Evolutionary conservation across 2,329 filamentous ascomycete species (phyloP).

Genomic region (Aspergillus luchuensis): DNA sequence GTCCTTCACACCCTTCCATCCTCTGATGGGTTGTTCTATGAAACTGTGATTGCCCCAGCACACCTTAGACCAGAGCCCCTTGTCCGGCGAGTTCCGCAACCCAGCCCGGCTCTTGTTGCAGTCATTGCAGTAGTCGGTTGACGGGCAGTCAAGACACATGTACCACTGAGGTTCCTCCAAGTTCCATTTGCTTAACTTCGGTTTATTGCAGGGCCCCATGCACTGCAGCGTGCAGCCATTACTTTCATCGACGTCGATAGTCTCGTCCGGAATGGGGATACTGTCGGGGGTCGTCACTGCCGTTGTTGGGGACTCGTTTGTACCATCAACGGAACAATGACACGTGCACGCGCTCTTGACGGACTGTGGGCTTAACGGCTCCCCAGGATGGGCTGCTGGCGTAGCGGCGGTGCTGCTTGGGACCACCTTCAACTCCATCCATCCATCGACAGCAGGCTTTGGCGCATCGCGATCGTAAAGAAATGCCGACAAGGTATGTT

Average conservation of each 20-base stretch:
- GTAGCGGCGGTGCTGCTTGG: not conserved
- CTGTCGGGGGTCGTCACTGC: not conserved
- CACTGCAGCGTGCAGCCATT: not conserved
- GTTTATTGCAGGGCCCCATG: not conserved
- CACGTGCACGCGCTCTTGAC: not conserved
- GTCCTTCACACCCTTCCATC: not conserved
- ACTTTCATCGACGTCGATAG: not conserved
- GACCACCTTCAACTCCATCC: not conserved
- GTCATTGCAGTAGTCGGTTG: not conserved
- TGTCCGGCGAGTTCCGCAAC: not conserved
- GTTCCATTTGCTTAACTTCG: not conserved
- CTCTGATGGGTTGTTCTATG: not conserved
- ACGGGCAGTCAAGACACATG: not conserved
- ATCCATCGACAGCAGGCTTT: not conserved
- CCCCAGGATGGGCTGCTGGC: not conserved
- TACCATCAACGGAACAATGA: not conserved
- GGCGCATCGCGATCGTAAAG: not conserved
- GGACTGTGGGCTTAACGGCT: not conserved
- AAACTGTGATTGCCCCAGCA: not conserved
- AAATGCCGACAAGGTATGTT: not conserved
- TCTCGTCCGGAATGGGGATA: not conserved
- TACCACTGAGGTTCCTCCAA: not conserved
- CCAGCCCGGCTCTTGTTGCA: not conserved
- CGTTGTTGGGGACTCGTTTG: not conserved
- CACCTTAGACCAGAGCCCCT: constrained; percentile 2